Conservation (phyloP, 257 asterid genomes). For the Solanum arcanum region DNA sequence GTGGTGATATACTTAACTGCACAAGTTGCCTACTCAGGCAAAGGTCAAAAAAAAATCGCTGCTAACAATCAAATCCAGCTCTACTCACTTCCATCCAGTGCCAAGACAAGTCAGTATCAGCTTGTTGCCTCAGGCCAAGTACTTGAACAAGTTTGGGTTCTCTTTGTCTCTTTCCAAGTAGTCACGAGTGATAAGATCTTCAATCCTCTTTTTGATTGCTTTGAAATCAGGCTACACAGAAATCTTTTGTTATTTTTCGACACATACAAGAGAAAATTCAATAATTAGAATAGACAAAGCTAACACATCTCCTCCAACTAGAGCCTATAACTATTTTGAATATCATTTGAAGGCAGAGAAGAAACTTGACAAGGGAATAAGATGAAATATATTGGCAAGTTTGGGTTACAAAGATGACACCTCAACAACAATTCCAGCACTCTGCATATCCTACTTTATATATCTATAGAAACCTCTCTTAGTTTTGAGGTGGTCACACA, state of each 20-base stretch:
- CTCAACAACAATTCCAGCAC: neutral
- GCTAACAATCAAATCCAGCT: neutral
- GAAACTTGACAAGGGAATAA: neutral
- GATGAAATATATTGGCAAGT: neutral
- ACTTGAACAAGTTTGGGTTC: slow-evolving; percentile 30
- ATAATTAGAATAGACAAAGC: neutral
- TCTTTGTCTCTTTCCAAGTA: slow-evolving; percentile 43
- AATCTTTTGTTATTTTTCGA: neutral
- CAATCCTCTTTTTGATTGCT: slow-evolving; percentile 44
- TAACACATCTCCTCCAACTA: neutral
- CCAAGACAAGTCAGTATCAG: neutral
- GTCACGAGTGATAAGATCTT: slow-evolving; percentile 34
- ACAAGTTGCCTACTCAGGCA: slow-evolving; percentile 1
- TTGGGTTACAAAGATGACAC: neutral
- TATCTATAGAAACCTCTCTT: neutral
- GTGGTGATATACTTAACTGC: neutral
- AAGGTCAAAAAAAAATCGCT: neutral
- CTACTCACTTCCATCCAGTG: neutral
- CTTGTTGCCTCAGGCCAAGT: slow-evolving; percentile 23
- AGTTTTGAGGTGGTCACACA: neutral
- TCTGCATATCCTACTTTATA: neutral
- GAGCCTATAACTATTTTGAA: neutral
- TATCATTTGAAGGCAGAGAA: neutral
- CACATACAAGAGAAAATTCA: neutral
- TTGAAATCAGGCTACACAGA: slow-evolving; percentile 41